Conservation (phyloP, 2,329 filamentous ascomycete genomes). For the Ophiocordyceps sinensis region DNA sequence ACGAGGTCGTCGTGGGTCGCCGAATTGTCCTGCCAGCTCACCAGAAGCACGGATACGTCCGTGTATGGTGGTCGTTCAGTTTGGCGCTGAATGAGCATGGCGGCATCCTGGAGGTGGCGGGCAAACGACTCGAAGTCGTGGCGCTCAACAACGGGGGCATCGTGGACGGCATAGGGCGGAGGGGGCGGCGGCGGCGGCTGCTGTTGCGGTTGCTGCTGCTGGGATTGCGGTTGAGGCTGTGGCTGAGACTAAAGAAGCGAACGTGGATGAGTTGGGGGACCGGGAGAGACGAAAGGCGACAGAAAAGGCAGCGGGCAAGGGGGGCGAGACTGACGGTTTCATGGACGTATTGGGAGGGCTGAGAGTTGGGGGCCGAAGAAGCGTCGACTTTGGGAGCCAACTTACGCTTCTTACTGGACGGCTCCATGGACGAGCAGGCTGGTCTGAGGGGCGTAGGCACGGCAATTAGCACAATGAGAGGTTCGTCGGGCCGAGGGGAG, state of each 20-base stretch:
- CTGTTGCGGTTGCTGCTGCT: slow-evolving; percentile 6
- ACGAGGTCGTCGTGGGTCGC: slow-evolving; percentile 37
- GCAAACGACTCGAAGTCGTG: slow-evolving; percentile 54
- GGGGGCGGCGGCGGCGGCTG: slow-evolving; percentile 11
- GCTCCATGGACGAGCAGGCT: slow-evolving; percentile 21
- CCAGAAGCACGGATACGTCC: slow-evolving; percentile 43
- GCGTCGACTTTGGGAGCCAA: slow-evolving; percentile 26
- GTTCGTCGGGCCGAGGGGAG: not conserved
- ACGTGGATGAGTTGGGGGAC: not conserved
- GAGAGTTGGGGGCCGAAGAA: slow-evolving; percentile 15
- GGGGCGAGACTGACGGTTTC: slow-evolving; percentile 19
- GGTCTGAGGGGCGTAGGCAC: not conserved
- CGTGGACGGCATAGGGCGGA: slow-evolving; percentile 22
- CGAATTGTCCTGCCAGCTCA: slow-evolving; percentile 48
- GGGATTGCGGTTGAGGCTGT: not conserved
- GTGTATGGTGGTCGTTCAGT: slow-evolving; percentile 42
- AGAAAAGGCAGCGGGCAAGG: slow-evolving; percentile 1
- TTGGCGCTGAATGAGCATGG: slow-evolving; percentile 51
- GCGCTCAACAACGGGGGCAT: slow-evolving; percentile 29
- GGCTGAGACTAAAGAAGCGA: too few relatives aligned
- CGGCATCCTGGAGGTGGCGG: slow-evolving; percentile 52
- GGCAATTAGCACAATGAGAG: not conserved
- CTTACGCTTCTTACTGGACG: slow-evolving; percentile 27
- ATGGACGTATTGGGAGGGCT: slow-evolving; percentile 17
- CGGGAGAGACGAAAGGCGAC: slow-evolving; percentile 1